Evolutionary conservation across 2,329 filamentous ascomycete species (phyloP), one percentile per base, ranked within the genome.

Genomic region (Cladosporium sp.): DNA sequence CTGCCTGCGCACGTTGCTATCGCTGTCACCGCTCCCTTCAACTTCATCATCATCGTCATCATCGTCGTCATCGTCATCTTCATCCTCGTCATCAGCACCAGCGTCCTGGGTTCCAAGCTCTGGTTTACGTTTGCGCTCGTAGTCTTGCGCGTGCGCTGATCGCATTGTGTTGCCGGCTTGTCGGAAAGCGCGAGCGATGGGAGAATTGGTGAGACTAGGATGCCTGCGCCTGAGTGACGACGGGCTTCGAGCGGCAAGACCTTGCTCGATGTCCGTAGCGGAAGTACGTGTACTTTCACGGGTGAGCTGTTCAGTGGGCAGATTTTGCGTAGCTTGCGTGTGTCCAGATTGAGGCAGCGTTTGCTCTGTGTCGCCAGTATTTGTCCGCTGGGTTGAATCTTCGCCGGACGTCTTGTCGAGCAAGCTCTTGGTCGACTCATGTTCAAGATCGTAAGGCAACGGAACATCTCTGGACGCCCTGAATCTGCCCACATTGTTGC

Each of bases 401-500:
- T 48, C 45, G 20, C 22, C 39, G 13, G 45, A 30, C 11, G 45
- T 41, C 19, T 48, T 48, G 27, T 22, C 8, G 13, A 40, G 45
- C 45, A 48, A 20, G 12, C 30, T 22, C n/a, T 48, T 36, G 45
- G 15, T 32, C 12, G 37, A 17, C 18, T 48, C 41, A 1, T 32
- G 15, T 5, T 69, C 60, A 12, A 80, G 43, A 11, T 82, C 77
- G 65, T 96, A 97, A 0, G 92, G 92, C 0, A 97, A 76, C 0
- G 89, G 89, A 0, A 95, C 80, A 61, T 96, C 91, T 50, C 92
- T 80, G 2, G 85, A 89, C 3, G 93, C 93, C 57, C 95, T 90
- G 77, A 95, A 95, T 58, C 89, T 84, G 15, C 84, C 81, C 2
- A 99, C 92, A 44, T 96, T 96, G 50, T 86, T 85, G 70, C 90